Evolutionary conservation across 1,284 basidiomycete genomes (phyloP).

Genomic region (Trametes pubescens): DNA sequence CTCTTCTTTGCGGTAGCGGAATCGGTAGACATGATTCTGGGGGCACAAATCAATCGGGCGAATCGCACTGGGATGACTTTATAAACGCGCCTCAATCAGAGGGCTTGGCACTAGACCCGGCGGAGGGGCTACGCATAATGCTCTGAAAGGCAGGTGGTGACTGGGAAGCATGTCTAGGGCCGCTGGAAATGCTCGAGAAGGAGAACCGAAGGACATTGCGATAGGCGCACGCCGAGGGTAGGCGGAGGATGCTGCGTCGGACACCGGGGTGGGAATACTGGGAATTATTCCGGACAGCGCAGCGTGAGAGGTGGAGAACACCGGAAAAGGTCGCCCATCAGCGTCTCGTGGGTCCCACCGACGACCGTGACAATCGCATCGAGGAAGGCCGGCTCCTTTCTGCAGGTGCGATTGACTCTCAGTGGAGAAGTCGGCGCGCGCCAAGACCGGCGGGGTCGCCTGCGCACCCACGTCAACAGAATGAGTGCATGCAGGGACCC

Average conservation of each 20-base stretch:
- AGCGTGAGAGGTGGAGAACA: constrained; percentile 29
- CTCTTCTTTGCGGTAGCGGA: constrained; percentile 41
- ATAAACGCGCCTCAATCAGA: constrained; percentile 20
- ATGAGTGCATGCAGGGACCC: constrained; percentile 11
- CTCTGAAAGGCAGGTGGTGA: constrained; percentile 27
- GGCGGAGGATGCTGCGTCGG: constrained; percentile 12
- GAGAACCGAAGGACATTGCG: constrained; percentile 26
- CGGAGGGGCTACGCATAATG: constrained; percentile 19
- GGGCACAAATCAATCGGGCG: constrained; percentile 24
- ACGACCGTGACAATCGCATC: constrained; percentile 19
- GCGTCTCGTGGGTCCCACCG: constrained; percentile 9
- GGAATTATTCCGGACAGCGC: constrained; percentile 6
- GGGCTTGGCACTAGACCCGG: constrained; percentile 31
- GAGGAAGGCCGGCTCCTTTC: constrained; percentile 21
- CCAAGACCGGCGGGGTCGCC: constrained; percentile 13
- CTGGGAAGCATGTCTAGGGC: constrained; percentile 25
- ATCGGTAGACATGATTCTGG: constrained; percentile 41
- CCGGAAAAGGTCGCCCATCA: constrained; percentile 26
- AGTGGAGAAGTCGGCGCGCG: constrained; percentile 18
- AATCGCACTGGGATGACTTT: constrained; percentile 25
- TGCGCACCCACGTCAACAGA: constrained; percentile 23
- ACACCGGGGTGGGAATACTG: constrained; percentile 28
- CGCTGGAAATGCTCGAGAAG: constrained; percentile 29
- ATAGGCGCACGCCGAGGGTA: constrained; percentile 28
- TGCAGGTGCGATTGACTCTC: constrained; percentile 21